These are phyloP conservation scores for Eustoma russellianum DNA, from an alignment of 257 asterid genomes.

Conservation along the genomic window DNA sequence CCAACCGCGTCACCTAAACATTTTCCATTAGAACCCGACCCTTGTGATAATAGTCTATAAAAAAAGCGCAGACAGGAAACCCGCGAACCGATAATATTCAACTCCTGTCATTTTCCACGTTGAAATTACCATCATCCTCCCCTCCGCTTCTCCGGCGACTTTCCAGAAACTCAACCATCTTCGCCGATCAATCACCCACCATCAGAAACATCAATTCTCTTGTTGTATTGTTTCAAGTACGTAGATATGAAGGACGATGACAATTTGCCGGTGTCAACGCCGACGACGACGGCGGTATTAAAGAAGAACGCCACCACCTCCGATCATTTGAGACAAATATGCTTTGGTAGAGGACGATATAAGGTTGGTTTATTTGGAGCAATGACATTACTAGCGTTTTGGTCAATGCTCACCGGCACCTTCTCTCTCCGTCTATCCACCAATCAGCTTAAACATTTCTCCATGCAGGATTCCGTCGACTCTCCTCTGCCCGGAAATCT, in stretches of 20 bases:
- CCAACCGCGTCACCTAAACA: no score
- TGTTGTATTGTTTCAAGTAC: no score
- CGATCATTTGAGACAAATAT: constrained; percentile 3
- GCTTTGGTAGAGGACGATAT: constrained; percentile 49
- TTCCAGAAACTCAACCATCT: no score
- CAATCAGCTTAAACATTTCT: constrained; percentile 38
- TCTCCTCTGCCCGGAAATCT: constrained; percentile 36
- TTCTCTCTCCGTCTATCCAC: constrained; percentile 76
- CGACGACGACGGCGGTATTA: constrained; percentile 35
- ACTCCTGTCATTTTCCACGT: no score
- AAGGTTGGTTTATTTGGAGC: constrained; percentile 68
- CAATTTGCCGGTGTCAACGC: constrained; percentile 60
- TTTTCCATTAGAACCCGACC: no score
- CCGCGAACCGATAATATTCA: no score
- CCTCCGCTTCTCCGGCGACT: no score
- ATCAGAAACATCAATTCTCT: no score
- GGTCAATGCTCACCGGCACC: constrained; percentile 87
- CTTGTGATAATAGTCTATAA: no score
- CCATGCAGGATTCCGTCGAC: constrained; percentile 25
- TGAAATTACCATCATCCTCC: no score
- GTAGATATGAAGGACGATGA: constrained; percentile 57
- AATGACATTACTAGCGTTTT: constrained; percentile 64
- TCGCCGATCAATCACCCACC: no score
- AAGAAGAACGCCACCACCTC: constrained; percentile 8
- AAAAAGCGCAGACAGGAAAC: no score